Evolutionary conservation across 2,329 filamentous ascomycete species (phyloP), one percentile per base, ranked within the genome.

Genomic region (Coleophoma crateriformis): DNA sequence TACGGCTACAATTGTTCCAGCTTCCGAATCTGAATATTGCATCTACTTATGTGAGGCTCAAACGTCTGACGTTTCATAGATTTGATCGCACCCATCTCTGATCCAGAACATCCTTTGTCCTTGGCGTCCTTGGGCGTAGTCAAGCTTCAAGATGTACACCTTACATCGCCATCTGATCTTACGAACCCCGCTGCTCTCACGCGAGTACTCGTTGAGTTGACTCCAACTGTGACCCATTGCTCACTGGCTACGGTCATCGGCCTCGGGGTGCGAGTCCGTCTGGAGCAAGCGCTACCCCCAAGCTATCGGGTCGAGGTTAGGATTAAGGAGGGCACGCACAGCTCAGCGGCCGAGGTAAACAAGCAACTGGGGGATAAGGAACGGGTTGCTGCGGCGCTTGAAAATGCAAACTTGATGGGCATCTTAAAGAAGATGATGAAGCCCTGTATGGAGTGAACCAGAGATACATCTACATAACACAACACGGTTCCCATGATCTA

Each of bases 311-410:
- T 97, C 46, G 91, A 97, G 67, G 90, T 97, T 42, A 82, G 85
- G 60, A 95, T 96, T 68, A 96, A 97, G 69, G 87, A 95, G 69
- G 92, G 91, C 54, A 94, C 90, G n/a, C 94, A 97, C 67, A 89
- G 84, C 57, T 95, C 95, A 53, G 92, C 90, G 42, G 90, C 96
- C 55, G 90, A 96, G 67, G 90, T 96, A 47, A 96, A 95, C 72
- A 96, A 96, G 75, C 94, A 99, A 70, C 74, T 99, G 40, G 88
- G 84, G 33, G 94, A 99, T 71, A 99, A 97, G 75, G 94, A 99
- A 72, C 78, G 94, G 53, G 94, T 99, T 41, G 91, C 92, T 1
- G 94, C 94, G 10, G 94, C 94, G 7, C 73, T 96, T 60, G 94
- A 97, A 70, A 99, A 99, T 66, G 88, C 88, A 50, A 95, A 88